phyloP scores from a whole-genome alignment of 2,329 filamentous ascomycete genomes.

The Trichoderma guizhouense region DNA sequence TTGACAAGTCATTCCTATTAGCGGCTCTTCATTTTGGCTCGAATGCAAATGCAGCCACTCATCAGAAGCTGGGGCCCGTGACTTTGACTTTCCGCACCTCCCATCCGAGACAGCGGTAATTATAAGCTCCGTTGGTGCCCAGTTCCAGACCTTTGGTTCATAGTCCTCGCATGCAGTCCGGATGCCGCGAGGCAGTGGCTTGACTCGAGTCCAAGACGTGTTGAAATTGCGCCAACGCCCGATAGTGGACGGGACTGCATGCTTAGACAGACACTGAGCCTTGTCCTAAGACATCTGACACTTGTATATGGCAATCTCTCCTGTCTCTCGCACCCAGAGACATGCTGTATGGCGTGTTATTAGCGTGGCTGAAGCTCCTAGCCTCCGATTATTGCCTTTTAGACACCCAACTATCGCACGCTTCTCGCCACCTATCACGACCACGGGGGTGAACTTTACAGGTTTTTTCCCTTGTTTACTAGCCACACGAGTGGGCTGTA shows the following conservation, averaged over 20 bases:
- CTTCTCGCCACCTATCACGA: conserved; percentile 1
- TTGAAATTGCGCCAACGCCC: neutral
- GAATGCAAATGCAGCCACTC: conserved; percentile 2
- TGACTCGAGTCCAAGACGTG: neutral
- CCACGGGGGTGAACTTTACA: neutral
- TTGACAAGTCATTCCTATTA: neutral
- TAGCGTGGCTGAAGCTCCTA: neutral
- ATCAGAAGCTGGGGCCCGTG: conserved; percentile 4
- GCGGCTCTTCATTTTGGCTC: neutral
- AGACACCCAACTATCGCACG: neutral
- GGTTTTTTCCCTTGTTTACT: neutral
- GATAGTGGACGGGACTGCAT: neutral
- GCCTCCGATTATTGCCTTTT: conserved; percentile 11
- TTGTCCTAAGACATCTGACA: neutral
- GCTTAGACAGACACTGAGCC: neutral
- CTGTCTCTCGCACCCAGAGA: neutral
- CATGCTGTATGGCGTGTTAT: neutral
- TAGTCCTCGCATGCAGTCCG: neutral
- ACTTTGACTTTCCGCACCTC: conserved; percentile 5
- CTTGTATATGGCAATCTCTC: neutral
- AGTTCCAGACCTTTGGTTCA: neutral
- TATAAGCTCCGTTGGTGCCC: neutral
- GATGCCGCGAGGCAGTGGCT: neutral
- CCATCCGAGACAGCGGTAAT: neutral
- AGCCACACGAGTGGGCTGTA: neutral